phyloP scores from a whole-genome alignment of 306 rosid genomes.

The Cicer judaicum region DNA sequence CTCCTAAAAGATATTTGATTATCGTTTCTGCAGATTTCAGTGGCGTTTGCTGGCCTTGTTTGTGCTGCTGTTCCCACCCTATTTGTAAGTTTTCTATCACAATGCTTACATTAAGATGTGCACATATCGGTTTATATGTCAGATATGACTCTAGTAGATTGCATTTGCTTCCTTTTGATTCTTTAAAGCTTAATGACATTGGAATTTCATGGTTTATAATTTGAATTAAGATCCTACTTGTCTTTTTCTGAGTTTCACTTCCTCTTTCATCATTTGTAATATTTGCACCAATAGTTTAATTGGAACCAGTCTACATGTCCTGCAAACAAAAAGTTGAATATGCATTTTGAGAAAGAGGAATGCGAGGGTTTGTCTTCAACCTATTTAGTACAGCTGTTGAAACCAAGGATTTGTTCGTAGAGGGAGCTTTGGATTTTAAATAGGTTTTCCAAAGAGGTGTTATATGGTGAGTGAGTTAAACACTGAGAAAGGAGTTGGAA shows the following conservation, averaged over 20 bases:
- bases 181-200: background rate
- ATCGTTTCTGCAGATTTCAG: slow-evolving; percentile 70
- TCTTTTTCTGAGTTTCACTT: background rate
- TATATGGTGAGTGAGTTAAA: slow-evolving; percentile 1
- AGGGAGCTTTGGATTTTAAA: slow-evolving; percentile 19
- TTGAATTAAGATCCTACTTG: slow-evolving; percentile 2
- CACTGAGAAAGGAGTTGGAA: background rate
- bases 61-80: slow-evolving; percentile 83
- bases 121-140: background rate
- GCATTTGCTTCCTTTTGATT: slow-evolving; percentile 24
- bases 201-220: slow-evolving; percentile 4
- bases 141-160: slow-evolving; percentile 5
- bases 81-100: slow-evolving; percentile 61
- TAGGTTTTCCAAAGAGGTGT: slow-evolving; percentile 16
- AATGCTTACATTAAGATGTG: slow-evolving; percentile 31
- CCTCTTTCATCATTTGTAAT: slow-evolving; percentile 7
- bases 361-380: background rate
- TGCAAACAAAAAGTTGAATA: slow-evolving; percentile 2
- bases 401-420: background rate
- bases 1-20: slow-evolving; percentile 30
- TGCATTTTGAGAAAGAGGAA: background rate
- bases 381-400: background rate
- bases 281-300: background rate
- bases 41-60: slow-evolving; percentile 88
- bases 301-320: background rate